Percentiles rank a stretch among this genome's conserved stretches.
Conservation (phyloP, 345 rosid species). For the Ceriops decandra region DNA sequence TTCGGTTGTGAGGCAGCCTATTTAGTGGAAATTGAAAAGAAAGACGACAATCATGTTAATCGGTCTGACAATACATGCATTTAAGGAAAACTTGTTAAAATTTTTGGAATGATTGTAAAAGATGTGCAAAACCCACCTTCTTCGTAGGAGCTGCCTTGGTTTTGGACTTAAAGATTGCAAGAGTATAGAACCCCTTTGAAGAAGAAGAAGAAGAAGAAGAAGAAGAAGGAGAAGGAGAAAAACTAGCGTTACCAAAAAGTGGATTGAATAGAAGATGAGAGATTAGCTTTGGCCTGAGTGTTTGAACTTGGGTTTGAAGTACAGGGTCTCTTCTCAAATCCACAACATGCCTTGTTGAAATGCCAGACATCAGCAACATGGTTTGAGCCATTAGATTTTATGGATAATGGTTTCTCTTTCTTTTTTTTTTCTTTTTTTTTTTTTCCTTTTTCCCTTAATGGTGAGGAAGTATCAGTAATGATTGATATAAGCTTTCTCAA, state of each 20-base stretch:
- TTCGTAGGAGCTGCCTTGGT: conserved; percentile 67
- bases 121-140: conserved; percentile 35
- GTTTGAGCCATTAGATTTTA: conserved; percentile 63
- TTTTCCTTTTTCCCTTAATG: not conserved
- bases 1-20: conserved; percentile 30
- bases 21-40: not conserved
- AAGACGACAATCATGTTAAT: not conserved
- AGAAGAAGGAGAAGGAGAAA: conserved; percentile 16
- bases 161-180: conserved; percentile 79
- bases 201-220: conserved; percentile 8
- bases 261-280: conserved; percentile 37
- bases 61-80: not conserved
- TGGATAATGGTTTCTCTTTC: not conserved
- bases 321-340: conserved; percentile 43
- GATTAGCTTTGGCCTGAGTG: conserved; percentile 39
- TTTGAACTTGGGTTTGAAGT: conserved; percentile 49
- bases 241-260: conserved; percentile 17
- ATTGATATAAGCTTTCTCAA: not conserved
- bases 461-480: not conserved
- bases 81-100: too few relatives aligned
- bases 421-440: too few relatives aligned
- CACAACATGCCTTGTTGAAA: conserved; percentile 42
- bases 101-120: not conserved
- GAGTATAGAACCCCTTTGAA: conserved; percentile 27
- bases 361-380: conserved; percentile 73